Evolutionary conservation across 352 stramenopile genomes (phyloP), one percentile per base, ranked within the genome.

Genomic region (Globisporangium nunn): DNA sequence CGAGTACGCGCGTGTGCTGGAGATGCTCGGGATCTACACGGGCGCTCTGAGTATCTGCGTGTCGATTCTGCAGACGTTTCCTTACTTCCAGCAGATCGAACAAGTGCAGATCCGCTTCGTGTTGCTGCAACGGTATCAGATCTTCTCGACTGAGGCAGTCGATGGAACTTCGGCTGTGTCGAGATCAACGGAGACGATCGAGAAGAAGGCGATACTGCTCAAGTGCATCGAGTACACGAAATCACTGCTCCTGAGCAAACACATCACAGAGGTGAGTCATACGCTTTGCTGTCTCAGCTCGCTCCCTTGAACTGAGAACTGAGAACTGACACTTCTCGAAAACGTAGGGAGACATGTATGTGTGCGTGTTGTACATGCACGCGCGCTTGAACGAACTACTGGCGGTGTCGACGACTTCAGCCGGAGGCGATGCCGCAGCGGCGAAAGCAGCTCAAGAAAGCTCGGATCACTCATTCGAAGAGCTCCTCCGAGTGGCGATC

Each of bases 361-460:
- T 76, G 31, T 66, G 74, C 15, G 67, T 88, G 10, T 12, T 91
- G 57, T 91, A 91, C 64, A 64, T 86, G 35, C 79, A 87, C 37
- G 63, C 72, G 8, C 72, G 80, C 6, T 54, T 88, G 31, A 81
- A 78, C 46, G 80, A 91, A 48, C 61, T 87, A 33, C 61, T 87
- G 3, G 64, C 54, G 4, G 47, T 64, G 30, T 63, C 66, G 45
- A 72, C 61, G 18, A 63, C 52, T 1, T 37, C 46, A 6, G 47
- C 51, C 28, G 43, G 37, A 10, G 57, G 62, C 5, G 51, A 55
- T 0, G 39, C 52, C 3, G 55, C 46, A 12, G 60, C 60, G 1
- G 59, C 62, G 29, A 58, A 66, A 44, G 33, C 64, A 31, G 66
- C 59, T 0, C 63, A 59, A 15, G 54, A 48, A 3, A 83, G 54